A percentile compares a stretch with the other conserved stretches of the same genome.
phyloP scores from a whole-genome alignment of 805 yeast genomes.

The Yarrowia hollandica region DNA sequence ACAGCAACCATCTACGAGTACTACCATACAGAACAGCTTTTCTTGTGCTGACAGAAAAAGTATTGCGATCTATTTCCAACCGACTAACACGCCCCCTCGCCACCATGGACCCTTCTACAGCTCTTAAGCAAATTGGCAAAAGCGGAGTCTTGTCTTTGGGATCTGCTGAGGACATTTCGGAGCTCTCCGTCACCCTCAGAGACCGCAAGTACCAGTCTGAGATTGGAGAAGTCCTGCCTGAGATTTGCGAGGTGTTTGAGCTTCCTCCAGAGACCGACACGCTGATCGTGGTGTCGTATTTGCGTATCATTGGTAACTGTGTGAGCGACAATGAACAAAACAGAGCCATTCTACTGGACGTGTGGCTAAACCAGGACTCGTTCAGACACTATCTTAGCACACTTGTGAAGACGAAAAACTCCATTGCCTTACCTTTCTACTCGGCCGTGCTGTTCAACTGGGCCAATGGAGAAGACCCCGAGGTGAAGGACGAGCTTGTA shows the following conservation, averaged over 20 bases:
- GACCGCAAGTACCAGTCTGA: background rate
- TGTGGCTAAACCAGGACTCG: conserved; percentile 3
- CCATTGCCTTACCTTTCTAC: background rate
- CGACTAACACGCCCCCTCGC: no score
- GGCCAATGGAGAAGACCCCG: conserved; percentile 17
- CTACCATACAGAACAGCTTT: no score
- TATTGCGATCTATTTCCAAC: no score
- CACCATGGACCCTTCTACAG: background rate
- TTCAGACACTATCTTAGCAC: conserved; percentile 1
- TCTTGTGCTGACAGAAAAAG: no score
- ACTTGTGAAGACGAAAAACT: background rate
- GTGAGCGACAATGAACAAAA: conserved; percentile 6
- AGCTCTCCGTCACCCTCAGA: background rate
- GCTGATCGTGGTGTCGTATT: background rate
- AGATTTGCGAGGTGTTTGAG: conserved; percentile 6
- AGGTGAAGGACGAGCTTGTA: background rate
- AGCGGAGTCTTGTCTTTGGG: background rate
- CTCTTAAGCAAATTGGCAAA: background rate
- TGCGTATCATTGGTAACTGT: conserved; percentile 18
- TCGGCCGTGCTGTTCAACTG: conserved; percentile 19
- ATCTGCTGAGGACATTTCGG: background rate
- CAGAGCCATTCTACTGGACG: background rate
- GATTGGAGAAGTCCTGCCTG: conserved; percentile 5
- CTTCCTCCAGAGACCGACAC: background rate
- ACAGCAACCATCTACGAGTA: background rate